Conservation (phyloP, 106 monocot species). For the Narthecium ossifragum region DNA sequence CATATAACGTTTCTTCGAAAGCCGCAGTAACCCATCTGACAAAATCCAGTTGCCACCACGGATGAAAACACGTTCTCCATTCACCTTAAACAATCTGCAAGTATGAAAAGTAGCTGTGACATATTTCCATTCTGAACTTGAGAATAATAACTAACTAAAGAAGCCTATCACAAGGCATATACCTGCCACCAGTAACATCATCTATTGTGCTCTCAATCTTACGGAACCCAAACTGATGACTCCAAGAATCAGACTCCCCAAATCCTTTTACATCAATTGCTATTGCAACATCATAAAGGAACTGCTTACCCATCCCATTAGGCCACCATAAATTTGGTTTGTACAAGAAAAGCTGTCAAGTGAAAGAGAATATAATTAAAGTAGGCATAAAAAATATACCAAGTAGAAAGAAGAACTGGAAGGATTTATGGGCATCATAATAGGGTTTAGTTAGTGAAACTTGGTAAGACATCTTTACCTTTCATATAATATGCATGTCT, state of each 20-base stretch:
- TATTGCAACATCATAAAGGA: conserved; percentile 77
- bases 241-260: conserved; percentile 95
- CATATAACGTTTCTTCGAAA: conserved; percentile 75
- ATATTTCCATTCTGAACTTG: neutral
- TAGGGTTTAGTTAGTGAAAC: too few relatives aligned
- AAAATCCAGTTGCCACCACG: conserved; percentile 98
- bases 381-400: too few relatives aligned
- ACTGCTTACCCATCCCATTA: conserved; percentile 96
- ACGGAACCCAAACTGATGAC: conserved; percentile 82
- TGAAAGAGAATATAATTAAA: too few relatives aligned
- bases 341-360: conserved; percentile 92
- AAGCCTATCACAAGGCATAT: neutral
- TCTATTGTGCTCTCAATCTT: conserved; percentile 89
- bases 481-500: too few relatives aligned
- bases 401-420: too few relatives aligned
- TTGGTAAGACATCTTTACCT: too few relatives aligned
- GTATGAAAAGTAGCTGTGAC: neutral
- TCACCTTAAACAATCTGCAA: conserved; percentile 86
- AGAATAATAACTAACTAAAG: neutral
- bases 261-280: conserved; percentile 76
- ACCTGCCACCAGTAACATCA: conserved; percentile 90
- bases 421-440: too few relatives aligned
- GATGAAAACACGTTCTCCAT: conserved; percentile 79
- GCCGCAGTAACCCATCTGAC: conserved; percentile 84
- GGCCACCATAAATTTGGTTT: conserved; percentile 99